Evolutionary conservation across 805 yeast species (phyloP), one percentile per base, ranked within the genome.

Genomic region (Saccharomycopsis sp.): DNA sequence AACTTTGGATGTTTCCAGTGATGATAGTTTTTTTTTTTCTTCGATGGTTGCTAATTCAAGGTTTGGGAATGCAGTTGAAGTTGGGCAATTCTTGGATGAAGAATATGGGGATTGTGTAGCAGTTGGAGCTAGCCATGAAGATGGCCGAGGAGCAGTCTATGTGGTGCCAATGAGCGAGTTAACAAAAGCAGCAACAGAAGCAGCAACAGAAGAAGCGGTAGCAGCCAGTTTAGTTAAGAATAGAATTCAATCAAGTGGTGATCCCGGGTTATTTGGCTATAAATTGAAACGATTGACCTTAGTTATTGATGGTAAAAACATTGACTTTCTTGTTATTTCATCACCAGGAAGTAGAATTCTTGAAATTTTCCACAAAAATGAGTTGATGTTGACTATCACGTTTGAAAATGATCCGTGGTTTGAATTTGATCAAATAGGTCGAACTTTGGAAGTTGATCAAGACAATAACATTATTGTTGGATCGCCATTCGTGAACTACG

Each of bases 41-140:
- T 24, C 44, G 54, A 4, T 60, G 60, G 11, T 66, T 70, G 36
- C 44, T 16, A 43, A 40, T 19, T 17, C 42, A 0, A 62, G 66
- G 17, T 77, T 78, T 58, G 85, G 83, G 0, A 53, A 66, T 1
- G 59, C 68, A 4, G 38, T 77, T 2, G 59, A 64, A 1, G 40
- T 66, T 2, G 78, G 79, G 0, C 56, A 63, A n/a, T 72, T 68
- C 46, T 52, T 66, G 6, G 58, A 60, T 4, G 57, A 59, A 11
- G 60, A 58, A 4, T 4, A 23, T 4, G 59, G 61, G 22, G 61
- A 63, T 0, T 66, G 73, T 9, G 38, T 76, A 4, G 81, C 79
- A 0, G 63, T 77, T 1, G 69, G 79, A 1, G 69, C 82, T 1
- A 75, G 74, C 2, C 64, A 57, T 45, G 79, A 75, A 44, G 70